Conservation (phyloP, 2,329 filamentous ascomycete genomes). For the Aureobasidium zeae region DNA sequence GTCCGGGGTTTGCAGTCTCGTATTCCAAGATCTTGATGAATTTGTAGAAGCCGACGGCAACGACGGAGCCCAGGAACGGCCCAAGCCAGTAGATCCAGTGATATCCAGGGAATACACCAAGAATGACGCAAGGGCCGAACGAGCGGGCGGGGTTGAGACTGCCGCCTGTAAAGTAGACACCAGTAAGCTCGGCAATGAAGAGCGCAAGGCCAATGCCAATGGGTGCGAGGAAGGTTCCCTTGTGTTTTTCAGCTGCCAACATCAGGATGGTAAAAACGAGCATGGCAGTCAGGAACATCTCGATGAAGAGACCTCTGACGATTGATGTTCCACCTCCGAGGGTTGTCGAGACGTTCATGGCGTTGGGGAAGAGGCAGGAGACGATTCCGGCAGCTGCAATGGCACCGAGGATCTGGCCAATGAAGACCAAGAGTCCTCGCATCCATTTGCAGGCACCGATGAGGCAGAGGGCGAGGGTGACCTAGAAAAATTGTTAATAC, state of each 20-base stretch:
- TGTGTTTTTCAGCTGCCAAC: conserved; percentile 36
- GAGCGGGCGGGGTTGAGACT: conserved; percentile 30
- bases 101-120: conserved; percentile 24
- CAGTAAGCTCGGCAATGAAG: conserved; percentile 38
- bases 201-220: conserved; percentile 36
- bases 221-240: conserved; percentile 33
- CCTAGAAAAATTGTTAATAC: conserved; percentile 20
- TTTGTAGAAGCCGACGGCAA: conserved; percentile 42
- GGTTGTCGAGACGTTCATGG: conserved; percentile 37
- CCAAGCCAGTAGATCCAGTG: conserved; percentile 44
- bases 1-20: conserved; percentile 41
- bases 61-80: conserved; percentile 36
- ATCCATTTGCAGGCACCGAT: conserved; percentile 40
- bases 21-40: conserved; percentile 42
- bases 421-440: conserved; percentile 35
- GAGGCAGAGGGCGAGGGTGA: conserved; percentile 40
- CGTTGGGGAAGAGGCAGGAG: conserved; percentile 36
- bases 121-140: conserved; percentile 28
- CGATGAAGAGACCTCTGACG: conserved; percentile 40
- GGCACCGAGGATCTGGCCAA: conserved; percentile 38
- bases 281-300: conserved; percentile 43
- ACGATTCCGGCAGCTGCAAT: conserved; percentile 39
- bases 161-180: conserved; percentile 36
- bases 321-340: conserved; percentile 36
- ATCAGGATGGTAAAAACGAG: conserved; percentile 43